These are phyloP conservation scores for Ustilago tritici DNA, from an alignment of 1,284 basidiomycete species.

Conservation along the genomic window DNA sequence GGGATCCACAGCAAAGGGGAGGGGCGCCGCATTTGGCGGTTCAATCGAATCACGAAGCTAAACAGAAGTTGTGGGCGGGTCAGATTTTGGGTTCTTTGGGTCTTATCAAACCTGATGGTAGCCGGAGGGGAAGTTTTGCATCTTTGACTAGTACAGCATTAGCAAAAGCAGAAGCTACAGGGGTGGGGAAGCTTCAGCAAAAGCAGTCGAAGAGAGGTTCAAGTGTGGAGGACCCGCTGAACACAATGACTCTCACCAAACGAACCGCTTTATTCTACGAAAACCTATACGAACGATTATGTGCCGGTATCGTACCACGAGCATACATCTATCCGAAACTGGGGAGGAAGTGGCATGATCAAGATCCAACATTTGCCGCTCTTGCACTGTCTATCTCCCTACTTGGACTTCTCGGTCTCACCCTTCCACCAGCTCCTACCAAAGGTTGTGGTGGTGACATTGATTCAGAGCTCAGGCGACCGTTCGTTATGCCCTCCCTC, in stretches of 20 bases:
- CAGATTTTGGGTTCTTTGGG: conserved; percentile 40
- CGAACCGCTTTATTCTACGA: conserved; percentile 61
- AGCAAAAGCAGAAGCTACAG: not conserved
- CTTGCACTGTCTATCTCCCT: conserved; percentile 56
- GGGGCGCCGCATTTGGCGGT: conserved; percentile 19
- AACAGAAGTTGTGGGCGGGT: conserved; percentile 42
- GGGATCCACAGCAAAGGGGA: conserved; percentile 41
- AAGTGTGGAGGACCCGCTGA: conserved; percentile 26
- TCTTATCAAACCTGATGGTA: conserved; percentile 17
- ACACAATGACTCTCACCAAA: conserved; percentile 55
- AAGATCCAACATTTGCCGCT: conserved; percentile 49
- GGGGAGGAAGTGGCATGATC: conserved; percentile 46
- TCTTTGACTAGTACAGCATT: not conserved
- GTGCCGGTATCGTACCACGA: conserved; percentile 51
- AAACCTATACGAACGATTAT: conserved; percentile 58
- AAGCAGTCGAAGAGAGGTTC: not conserved
- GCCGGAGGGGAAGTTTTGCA: conserved; percentile 20
- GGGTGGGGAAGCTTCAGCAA: conserved; percentile 1
- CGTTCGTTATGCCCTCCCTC: conserved; percentile 29
- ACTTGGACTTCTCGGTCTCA: conserved; percentile 37
- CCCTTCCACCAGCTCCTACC: conserved; percentile 2
- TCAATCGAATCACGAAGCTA: conserved; percentile 28
- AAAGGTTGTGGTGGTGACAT: not conserved
- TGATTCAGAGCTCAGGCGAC: not conserved
- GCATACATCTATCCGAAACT: conserved; percentile 53